Base-by-base conservation (phyloP, 805 yeast species). In the Candida manassasensis region DNA sequence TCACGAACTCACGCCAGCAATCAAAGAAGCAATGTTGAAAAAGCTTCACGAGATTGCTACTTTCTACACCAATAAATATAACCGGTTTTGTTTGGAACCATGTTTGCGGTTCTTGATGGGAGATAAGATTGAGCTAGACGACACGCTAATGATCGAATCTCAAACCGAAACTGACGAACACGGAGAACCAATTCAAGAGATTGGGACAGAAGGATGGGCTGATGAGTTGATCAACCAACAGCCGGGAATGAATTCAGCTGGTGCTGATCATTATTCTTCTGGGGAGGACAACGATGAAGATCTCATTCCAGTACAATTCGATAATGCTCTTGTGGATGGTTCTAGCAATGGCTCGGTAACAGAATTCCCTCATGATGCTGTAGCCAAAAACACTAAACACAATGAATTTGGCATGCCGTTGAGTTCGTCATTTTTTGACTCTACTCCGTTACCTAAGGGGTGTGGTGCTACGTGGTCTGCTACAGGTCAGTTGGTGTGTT, bases 401-500 rank as follows among this genome's bases (percentile, higher is more conserved):
- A 24, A 24, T n/a, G 13, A 24, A 24, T 24, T 24, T 24, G 27
- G 27, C 9, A 24, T 24, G 6, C 12, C 27, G 9, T 6, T 24
- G 12, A 14, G 12, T 24, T 13, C 33, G 5, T 27, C 37, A 17
- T 21, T 29, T 7, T 35, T 35, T 49, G 95, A 86, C 51, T 80
- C 86, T 27, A 85, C 95, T 0, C 97, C 97, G 0, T 72, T 89
- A 10, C 96, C 97, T 0, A 88, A 85, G 51, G 93, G 88, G 7
- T 89, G 96, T 63, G 96, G 96, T 7, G 96, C 95, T 0, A 66
- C 77, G 1, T 89, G 96, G 96, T 71, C 94, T 0, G 71, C 77
- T 9, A 72, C 76, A 3, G 96, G 96, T 0, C 77, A 77, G 39
- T 62, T 89, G 34, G 81, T 89, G 1, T 85, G 95, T 51, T 89